These are phyloP conservation scores for Dictyostelium intermedium DNA, from an alignment of 78 protist species.

Conservation along the genomic window DNA sequence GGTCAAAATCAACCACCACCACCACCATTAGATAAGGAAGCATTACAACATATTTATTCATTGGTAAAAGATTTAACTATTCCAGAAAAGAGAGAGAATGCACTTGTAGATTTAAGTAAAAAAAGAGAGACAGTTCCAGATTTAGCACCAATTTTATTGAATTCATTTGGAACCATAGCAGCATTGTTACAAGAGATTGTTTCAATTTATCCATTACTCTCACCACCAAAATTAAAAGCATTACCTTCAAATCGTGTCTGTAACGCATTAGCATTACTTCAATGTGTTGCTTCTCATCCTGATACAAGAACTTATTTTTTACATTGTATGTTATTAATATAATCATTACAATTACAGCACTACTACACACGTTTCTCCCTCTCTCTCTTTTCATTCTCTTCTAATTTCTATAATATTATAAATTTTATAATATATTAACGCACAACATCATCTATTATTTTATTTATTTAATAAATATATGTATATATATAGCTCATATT, in stretches of 20 bases:
- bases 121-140: conserved; percentile 95
- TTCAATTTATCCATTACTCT: conserved; percentile 96
- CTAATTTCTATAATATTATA: no score
- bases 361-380: no score
- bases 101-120: conserved; percentile 96
- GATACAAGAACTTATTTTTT: conserved; percentile 98
- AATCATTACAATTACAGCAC: no score
- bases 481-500: conserved; percentile 97
- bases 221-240: conserved; percentile 96
- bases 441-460: no score
- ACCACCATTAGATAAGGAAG: conserved; percentile 69
- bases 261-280: conserved; percentile 99
- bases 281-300: conserved; percentile 98
- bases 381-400: no score
- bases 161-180: conserved; percentile 96
- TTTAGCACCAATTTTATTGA: conserved; percentile 98
- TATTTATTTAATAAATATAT: background rate
- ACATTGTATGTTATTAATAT: conserved; percentile 73
- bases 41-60: conserved; percentile 47
- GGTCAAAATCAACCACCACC: conserved; percentile 12
- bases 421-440: no score
- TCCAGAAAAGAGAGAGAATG: conserved; percentile 93
- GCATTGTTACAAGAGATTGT: conserved; percentile 98
- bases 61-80: conserved; percentile 83
- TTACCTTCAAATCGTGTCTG: conserved; percentile 97